Base-by-base conservation (phyloP, 83 land plant genomes). In the Diphasiastrum complanatum region DNA sequence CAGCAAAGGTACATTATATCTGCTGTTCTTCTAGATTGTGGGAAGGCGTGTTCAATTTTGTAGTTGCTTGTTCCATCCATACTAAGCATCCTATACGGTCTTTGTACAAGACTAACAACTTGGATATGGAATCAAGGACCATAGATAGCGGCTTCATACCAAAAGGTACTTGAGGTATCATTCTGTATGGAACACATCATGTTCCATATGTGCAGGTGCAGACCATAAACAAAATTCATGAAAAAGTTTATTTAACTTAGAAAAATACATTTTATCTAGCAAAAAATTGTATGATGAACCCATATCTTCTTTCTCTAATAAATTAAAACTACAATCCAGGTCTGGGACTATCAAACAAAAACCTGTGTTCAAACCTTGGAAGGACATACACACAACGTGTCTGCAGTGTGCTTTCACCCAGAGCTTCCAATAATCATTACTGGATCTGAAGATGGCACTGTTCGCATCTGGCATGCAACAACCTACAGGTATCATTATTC, bases 371-470 rank as follows among this genome's bases (percentile, higher is more conserved):
- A 93, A 70, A 93, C 96, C 4, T 77, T 93, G 33, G 99, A 93
- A 70, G 99, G 99, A 16, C 99, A 93, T 30, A 93, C 96, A 47
- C 99, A 93, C 69, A 93, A 93, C 77, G 92, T 93, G 19, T 85
- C 99, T 54, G 89, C 99, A 38, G 96, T 89, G 0, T 86, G 86
- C 55, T 93, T 93, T 50, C 96, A 93, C 66, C 99, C 99, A 19
- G 96, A 93, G 47, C 91, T 93, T 48, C 99, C 99, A 24, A 93
- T 93, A 20, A 89, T 93, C 61, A 71, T 93, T 14, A 93, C 99
- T 27, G 99, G 99, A 45, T 93, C 99, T 51, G 99, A 93, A 73
- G 99, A 89, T 80, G 96, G 96, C 26, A 89, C 96, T 1, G 87
- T 89, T 59, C 91, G 96, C 3, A 85, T 89, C 36, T 89, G 96